Conservation (phyloP, 192 early-diverging fungal species). For the Linnemannia hyalina region DNA sequence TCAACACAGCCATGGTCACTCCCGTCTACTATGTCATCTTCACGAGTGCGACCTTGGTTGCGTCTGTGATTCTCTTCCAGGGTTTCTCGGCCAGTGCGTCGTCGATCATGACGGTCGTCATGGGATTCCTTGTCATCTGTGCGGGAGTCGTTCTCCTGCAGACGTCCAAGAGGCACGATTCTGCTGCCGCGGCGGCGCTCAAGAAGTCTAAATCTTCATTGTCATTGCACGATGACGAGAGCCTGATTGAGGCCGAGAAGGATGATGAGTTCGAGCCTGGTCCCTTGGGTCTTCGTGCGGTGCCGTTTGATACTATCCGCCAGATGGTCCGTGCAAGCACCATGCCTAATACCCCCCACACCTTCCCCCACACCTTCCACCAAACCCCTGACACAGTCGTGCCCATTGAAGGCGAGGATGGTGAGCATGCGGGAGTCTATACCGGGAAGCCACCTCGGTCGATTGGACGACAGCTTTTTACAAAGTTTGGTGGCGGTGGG, state of each 20-base stretch:
- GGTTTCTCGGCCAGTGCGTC: slow-evolving; percentile 66
- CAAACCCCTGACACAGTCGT: slow-evolving; percentile 13
- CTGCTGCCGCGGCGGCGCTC: slow-evolving; percentile 2
- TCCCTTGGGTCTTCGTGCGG: slow-evolving; percentile 46
- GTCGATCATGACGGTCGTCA: slow-evolving; percentile 59
- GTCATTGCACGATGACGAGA: slow-evolving; percentile 12
- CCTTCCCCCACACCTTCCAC: neutral
- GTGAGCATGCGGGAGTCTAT: neutral
- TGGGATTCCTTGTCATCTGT: slow-evolving; percentile 75
- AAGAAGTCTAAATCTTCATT: slow-evolving; percentile 25
- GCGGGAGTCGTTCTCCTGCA: slow-evolving; percentile 69
- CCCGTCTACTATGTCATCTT: slow-evolving; percentile 85
- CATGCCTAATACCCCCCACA: slow-evolving; percentile 17
- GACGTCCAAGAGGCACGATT: slow-evolving; percentile 49
- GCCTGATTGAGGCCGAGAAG: slow-evolving; percentile 19
- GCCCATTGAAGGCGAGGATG: neutral
- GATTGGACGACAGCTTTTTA: neutral
- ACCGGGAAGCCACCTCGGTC: neutral
- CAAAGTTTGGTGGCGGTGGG: neutral
- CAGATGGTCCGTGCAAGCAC: slow-evolving; percentile 52
- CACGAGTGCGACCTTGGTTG: slow-evolving; percentile 74
- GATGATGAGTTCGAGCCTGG: slow-evolving; percentile 41
- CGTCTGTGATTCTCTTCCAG: slow-evolving; percentile 74
- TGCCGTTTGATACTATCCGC: slow-evolving; percentile 49
- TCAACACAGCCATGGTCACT: slow-evolving; percentile 80